Percentiles rank a stretch among this genome's conserved stretches.
phyloP scores from a whole-genome alignment of 2,329 filamentous ascomycete genomes.

The Beauveria sp. region DNA sequence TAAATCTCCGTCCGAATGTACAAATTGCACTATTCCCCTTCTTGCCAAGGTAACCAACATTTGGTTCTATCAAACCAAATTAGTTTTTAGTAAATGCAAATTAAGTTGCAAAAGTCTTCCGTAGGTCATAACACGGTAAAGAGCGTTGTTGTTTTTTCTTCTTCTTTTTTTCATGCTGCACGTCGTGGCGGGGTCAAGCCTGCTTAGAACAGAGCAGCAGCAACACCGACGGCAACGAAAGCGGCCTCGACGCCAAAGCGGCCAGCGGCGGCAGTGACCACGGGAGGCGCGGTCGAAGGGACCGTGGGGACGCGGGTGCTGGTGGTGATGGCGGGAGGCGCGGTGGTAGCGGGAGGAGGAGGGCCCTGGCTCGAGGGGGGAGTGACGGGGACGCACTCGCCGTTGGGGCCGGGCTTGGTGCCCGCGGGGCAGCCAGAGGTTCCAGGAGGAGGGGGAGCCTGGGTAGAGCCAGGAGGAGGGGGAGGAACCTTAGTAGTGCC shows the following conservation, averaged over 20 bases:
- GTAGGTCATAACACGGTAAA: no score
- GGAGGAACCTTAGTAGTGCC: neutral
- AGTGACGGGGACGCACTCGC: neutral
- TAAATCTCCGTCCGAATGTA: neutral
- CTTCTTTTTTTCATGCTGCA: neutral
- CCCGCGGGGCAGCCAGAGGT: neutral
- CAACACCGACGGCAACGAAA: conserved; percentile 25
- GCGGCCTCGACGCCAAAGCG: conserved; percentile 23
- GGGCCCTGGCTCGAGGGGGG: neutral
- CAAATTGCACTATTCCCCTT: neutral
- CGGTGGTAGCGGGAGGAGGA: conserved; percentile 5
- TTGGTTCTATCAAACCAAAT: conserved; percentile 1
- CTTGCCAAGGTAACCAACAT: neutral
- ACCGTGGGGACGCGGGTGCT: conserved; percentile 2
- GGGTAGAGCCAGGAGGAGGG: neutral
- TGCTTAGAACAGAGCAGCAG: conserved; percentile 27
- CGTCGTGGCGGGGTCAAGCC: no score
- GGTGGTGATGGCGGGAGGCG: conserved; percentile 15
- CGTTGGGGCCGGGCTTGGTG: neutral
- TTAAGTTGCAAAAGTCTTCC: neutral
- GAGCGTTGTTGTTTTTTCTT: neutral
- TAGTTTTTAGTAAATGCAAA: neutral
- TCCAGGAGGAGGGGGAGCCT: conserved; percentile 3
- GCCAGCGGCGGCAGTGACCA: conserved; percentile 25
- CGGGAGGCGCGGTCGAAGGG: conserved; percentile 15